Conservation (phyloP, 1,284 basidiomycete species). For the Ganoderma lingzhi region DNA sequence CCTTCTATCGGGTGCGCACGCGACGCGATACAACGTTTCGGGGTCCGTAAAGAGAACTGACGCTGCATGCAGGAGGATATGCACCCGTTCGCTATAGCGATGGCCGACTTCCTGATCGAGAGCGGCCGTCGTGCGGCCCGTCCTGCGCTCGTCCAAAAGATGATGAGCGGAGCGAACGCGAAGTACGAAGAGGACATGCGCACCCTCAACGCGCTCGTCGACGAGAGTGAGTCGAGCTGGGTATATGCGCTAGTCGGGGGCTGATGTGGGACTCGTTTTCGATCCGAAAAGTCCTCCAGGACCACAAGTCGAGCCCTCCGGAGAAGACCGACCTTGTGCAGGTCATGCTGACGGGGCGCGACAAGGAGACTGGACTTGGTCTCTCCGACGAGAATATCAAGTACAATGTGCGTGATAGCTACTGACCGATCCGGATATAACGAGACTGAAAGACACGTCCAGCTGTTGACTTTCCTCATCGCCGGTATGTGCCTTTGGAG, state of each 20-base stretch:
- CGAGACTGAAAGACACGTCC: not conserved
- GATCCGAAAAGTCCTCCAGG: conserved; percentile 42
- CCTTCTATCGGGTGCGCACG: conserved; percentile 33
- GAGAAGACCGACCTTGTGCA: conserved; percentile 52
- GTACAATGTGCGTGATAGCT: conserved; percentile 46
- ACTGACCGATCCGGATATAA: not conserved
- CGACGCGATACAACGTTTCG: not conserved
- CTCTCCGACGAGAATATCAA: conserved; percentile 52
- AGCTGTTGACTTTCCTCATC: conserved; percentile 60
- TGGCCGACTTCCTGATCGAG: conserved; percentile 52
- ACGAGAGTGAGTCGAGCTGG: conserved; percentile 42
- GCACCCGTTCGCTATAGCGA: conserved; percentile 52
- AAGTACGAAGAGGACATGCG: conserved; percentile 50
- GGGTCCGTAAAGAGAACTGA: not conserved
- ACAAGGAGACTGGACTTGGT: conserved; percentile 51
- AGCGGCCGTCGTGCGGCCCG: conserved; percentile 46
- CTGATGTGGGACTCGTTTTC: not conserved
- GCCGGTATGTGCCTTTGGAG: conserved; percentile 43
- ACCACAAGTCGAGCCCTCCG: conserved; percentile 45
- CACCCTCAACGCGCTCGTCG: conserved; percentile 48
- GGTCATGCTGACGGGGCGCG: conserved; percentile 53
- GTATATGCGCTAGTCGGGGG: not conserved
- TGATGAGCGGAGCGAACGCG: conserved; percentile 45
- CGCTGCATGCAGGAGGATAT: conserved; percentile 39
- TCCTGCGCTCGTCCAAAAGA: conserved; percentile 46